Evolutionary conservation across 352 stramenopile genomes (phyloP), one percentile per base, ranked within the genome.

Genomic region (Sclerospora graminicola): DNA sequence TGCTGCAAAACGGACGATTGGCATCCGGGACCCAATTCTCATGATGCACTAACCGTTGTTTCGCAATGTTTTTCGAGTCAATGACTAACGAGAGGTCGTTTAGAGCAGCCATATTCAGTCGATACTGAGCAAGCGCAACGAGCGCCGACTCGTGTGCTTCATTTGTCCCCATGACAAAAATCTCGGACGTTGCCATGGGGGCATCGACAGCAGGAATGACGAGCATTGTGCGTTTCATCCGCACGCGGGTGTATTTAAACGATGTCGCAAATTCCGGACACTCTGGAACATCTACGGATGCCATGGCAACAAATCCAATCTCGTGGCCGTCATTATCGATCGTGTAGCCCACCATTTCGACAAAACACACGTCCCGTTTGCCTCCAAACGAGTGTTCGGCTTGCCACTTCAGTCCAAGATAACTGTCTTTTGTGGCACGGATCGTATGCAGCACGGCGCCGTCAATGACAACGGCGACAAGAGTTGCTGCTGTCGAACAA

Each of bases 61-160:
- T 63, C 0, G 63, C 57, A 19, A 81, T 63, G 41, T 81, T 81
- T 28, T 62, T 63, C 0, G 57, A 63, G 48, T 80, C 65, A 29
- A 80, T 77, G 13, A 70, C 65, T 13, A 77, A 48, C n/a, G 65
- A 80, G 15, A 80, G 53, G 29, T 77, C 68, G 28, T 66, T 73
- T 2, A 81, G 46, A 6, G 73, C 44, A 1, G 65, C 56, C 68
- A 81, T 76, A 18, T 48, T 56, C 9, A 75, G 50, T 16, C 68
- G 65, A 19, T 71, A 60, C 10, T 71, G 62, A 4, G 65, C 63
- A 32, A 71, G 63, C 2, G 48, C 49, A 13, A 48, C 54, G 13
- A 80, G 43, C 8, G 65, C 68, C 16, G 65, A 56, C 3, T 61
- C 54, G 26, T 49, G 54, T 5, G 49, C 37, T 13, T 78, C 68